Percentiles rank a stretch among this genome's conserved stretches.
Conservation (phyloP, 2,329 filamentous ascomycete species). For the Orbilia oligospora region DNA sequence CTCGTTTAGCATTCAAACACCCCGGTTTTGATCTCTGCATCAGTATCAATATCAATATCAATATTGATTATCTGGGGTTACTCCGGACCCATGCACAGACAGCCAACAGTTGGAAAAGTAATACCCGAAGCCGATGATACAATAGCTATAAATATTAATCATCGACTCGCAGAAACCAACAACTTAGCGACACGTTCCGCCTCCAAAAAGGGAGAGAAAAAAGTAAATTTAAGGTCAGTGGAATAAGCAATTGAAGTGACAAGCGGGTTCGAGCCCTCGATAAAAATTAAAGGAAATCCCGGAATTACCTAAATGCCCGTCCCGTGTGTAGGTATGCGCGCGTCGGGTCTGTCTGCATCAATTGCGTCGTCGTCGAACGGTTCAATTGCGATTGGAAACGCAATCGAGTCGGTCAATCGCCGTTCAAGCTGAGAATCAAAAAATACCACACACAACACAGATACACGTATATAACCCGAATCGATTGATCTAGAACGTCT, state of each 20-base stretch:
- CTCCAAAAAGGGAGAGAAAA: neutral
- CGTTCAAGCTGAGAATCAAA: too few relatives aligned
- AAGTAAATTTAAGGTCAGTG: too few relatives aligned
- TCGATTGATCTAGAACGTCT: neutral
- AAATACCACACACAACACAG: neutral
- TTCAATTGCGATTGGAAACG: too few relatives aligned
- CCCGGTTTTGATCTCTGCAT: too few relatives aligned
- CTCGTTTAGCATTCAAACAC: too few relatives aligned
- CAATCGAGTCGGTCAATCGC: too few relatives aligned
- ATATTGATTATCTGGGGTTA: too few relatives aligned
- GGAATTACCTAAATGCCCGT: conserved; percentile 26
- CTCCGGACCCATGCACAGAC: neutral
- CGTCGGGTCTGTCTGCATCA: neutral
- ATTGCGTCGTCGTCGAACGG: conserved; percentile 21
- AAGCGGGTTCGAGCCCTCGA: too few relatives aligned
- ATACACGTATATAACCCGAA: too few relatives aligned
- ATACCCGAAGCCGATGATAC: neutral
- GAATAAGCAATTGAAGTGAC: too few relatives aligned
- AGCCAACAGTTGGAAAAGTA: neutral
- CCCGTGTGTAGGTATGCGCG: conserved; percentile 18
- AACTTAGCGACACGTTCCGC: conserved; percentile 3
- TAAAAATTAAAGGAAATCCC: too few relatives aligned
- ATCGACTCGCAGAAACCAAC: neutral
- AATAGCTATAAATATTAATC: neutral
- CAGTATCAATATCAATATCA: neutral